Conservation (phyloP, 1,139 yeast species). For the Lodderomyces parapsilosis region DNA sequence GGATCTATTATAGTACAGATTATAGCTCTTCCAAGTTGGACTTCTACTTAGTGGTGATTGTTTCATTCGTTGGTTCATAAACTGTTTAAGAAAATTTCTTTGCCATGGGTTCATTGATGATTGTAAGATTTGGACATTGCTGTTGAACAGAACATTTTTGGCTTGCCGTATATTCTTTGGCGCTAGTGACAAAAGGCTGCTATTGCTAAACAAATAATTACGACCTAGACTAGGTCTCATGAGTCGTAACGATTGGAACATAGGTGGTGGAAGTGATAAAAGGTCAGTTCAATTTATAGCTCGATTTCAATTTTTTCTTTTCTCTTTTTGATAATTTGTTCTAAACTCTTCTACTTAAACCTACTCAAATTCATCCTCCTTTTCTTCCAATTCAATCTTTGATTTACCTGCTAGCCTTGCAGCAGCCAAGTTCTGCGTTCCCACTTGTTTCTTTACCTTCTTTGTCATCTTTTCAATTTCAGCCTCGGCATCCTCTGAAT, state of each 20-base stretch:
- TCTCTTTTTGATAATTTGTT: not conserved
- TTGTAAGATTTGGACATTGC: conserved; percentile 15
- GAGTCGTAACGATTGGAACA: conserved; percentile 1
- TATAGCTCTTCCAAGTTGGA: conserved; percentile 34
- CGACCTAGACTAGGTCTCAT: conserved; percentile 4
- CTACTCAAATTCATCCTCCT: conserved; percentile 26
- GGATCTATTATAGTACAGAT: conserved; percentile 27
- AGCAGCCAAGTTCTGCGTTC: conserved; percentile 71
- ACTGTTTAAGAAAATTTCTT: not conserved
- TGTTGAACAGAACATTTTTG: conserved; percentile 3
- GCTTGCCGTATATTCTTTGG: conserved; percentile 2
- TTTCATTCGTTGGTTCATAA: conserved; percentile 1
- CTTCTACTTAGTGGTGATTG: conserved; percentile 3
- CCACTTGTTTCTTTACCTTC: conserved; percentile 79
- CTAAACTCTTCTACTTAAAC: not conserved
- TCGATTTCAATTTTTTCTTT: not conserved
- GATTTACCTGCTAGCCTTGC: conserved; percentile 75
- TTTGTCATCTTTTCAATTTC: conserved; percentile 88
- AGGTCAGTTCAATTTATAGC: no score
- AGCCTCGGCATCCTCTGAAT: conserved; percentile 78
- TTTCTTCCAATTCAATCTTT: conserved; percentile 68
- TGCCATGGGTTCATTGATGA: conserved; percentile 19
- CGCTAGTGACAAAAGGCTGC: conserved; percentile 7
- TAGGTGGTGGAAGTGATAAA: not conserved
- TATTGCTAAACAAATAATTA: conserved; percentile 11